Base-by-base conservation (phyloP, 2,329 filamentous ascomycete genomes). In the Sclerotiophoma versabilis region DNA sequence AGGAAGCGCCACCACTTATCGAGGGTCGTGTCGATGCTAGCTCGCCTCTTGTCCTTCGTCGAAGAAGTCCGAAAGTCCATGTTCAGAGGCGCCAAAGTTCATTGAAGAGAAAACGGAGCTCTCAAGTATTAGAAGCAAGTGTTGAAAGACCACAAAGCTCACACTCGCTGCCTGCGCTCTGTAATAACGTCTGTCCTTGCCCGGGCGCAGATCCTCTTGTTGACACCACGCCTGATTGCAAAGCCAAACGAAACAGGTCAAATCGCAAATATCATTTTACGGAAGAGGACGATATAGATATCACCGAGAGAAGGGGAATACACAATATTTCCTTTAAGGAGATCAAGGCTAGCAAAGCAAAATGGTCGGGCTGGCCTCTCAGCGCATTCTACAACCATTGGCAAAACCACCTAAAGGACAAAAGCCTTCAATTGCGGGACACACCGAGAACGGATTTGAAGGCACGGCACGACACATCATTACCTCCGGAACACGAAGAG, bases 251-350 rank as follows among this genome's bases (percentile, higher is more conserved):
- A 43, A 14, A 5, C 2, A 33, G 56, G 29, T 19, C 37, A 3
- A 4, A 9, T 1, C 11, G 11, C 1, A 62, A 50, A 32, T 68
- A 65, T n/a, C 10, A 26, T 7, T 77, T 75, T 43, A 71, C 58
- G 6, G 53, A 63, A 29, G 69, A 72, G 34, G 72, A 77, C 17
- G 67, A 76, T 29, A 54, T 69, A 23, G 68, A 76, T 20, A 68
- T 77, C n/a, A 63, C 73, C n/a, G 61, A 70, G 49, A 62, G 65
- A 14, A 73, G 57, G 33, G 47, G 60, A 32, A 48, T 68, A 2
- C 54, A 71, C 8, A 63, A 70, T 23, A 47, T 63, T 1, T 50
- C 70, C 0, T 76, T 68, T 63, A 29, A 44, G 11, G 63, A 57
- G 10, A 68, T 70, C 20, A 59, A 56, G 14, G 58, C 43, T 2